Base-by-base conservation (phyloP, 805 yeast species). In the Wickerhamiella sorbophila region DNA sequence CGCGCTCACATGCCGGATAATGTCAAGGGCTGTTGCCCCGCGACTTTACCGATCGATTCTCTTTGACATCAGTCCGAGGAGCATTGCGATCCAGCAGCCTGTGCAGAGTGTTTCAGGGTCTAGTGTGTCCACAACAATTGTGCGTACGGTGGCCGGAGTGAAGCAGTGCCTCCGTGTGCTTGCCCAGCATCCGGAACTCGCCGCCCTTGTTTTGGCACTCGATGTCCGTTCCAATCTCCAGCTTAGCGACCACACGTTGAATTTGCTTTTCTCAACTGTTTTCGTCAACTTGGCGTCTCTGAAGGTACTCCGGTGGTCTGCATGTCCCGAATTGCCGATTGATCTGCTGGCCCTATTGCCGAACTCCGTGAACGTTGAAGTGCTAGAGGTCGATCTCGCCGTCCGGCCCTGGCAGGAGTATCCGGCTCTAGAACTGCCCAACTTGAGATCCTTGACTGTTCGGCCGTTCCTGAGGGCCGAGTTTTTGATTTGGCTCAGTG, bases 141-240 rank as follows among this genome's bases (percentile, higher is more conserved):
- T 60, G 14, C 50, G 56, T 24, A 60, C 63, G 0, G 50, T 54
- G 12, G 57, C 57, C 10, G 63, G 63, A 8, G 48, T 59, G 33
- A 47, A 53, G 27, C 51, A 48, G 39, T 54, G 60, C 33, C 44
- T 60, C 5, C 41, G 52, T 19, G 46, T 57, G 4, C 43, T 60
- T 31, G 33, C 42, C 12, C 33, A 35, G n/a, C 20, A 31, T 10
- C 46, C 49, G 1, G 19, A 35, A 17, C 40, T 31, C 24, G 55
- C 50, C 2, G 27, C 44, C 5, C 21, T 21, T 29, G 54, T 52
- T 21, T 44, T 49, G 44, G 42, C 50, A 20, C 38, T 52, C 20
- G 35, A 46, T 3, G 47, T 44, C n/a, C 36, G 48, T 2, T 46
- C 51, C 5, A 52, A 50, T 34, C 48, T 58, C 4, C 44, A 41